These are phyloP conservation scores for Acanthamoeba quina DNA, from an alignment of 208 protist species.

Conservation along the genomic window DNA sequence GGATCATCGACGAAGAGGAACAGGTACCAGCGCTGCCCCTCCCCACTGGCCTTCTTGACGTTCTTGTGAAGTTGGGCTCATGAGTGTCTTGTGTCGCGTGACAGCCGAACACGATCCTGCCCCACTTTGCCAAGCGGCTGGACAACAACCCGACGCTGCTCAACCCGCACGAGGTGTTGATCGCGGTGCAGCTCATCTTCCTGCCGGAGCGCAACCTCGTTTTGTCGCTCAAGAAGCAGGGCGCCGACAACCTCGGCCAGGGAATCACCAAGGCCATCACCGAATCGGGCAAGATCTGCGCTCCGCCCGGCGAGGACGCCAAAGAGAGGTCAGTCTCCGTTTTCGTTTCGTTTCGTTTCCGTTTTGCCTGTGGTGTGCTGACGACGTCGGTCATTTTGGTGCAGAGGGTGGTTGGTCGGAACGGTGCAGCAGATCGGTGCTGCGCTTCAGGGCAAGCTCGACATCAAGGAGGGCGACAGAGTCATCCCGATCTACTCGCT, in stretches of 20 bases:
- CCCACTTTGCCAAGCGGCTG: slow-evolving; percentile 35
- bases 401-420: slow-evolving; percentile 27
- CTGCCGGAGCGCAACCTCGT: slow-evolving; percentile 10
- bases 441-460: slow-evolving; percentile 13
- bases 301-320: slow-evolving; percentile 11
- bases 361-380: not conserved
- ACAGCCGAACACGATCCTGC: not conserved
- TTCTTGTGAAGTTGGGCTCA: not conserved
- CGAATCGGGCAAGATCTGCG: slow-evolving; percentile 58
- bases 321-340: not conserved
- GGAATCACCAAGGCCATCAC: slow-evolving; percentile 3
- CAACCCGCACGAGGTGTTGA: slow-evolving; percentile 56
- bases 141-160: slow-evolving; percentile 53
- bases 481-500: slow-evolving; percentile 62
- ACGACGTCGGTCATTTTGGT: not conserved
- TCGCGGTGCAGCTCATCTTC: slow-evolving; percentile 30
- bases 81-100: not conserved
- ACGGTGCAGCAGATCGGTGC: slow-evolving; percentile 47
- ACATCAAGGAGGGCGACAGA: slow-evolving; percentile 31
- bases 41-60: not conserved
- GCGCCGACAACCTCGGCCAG: not conserved
- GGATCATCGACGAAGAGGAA: slow-evolving; percentile 20
- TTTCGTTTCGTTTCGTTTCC: not conserved
- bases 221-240: slow-evolving; percentile 5
- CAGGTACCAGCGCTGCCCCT: not conserved